Conservation (phyloP, 805 yeast genomes). For the Ogataea trehalophila region DNA sequence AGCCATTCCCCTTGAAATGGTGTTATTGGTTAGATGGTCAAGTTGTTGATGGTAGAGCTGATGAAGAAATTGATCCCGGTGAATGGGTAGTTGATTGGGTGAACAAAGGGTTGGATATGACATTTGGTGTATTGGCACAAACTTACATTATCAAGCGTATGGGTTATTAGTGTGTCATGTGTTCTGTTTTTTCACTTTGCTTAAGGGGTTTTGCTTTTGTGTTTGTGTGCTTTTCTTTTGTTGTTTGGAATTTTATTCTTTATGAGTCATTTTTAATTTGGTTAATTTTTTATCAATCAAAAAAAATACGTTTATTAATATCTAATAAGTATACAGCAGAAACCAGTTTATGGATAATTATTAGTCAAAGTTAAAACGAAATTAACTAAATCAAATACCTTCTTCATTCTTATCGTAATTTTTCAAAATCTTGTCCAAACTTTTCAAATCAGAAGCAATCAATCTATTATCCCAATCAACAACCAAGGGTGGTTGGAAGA, state of each 20-base stretch:
- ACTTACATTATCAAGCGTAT: conserved; percentile 86
- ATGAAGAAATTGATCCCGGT: conserved; percentile 55
- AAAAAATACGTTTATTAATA: no score
- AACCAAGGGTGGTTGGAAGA: conserved; percentile 42
- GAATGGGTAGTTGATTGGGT: conserved; percentile 82
- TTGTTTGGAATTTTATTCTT: not conserved
- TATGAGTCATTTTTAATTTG: not conserved
- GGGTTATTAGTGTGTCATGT: conserved; percentile 45
- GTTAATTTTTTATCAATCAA: not conserved
- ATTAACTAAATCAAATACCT: conserved; percentile 3
- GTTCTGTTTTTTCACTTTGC: conserved; percentile 1
- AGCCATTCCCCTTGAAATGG: conserved; percentile 89
- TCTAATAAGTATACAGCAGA: no score
- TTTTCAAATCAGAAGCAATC: conserved; percentile 45
- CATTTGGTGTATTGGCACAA: conserved; percentile 86
- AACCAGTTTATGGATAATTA: no score
- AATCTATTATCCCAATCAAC: conserved; percentile 60
- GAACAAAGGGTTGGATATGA: conserved; percentile 68
- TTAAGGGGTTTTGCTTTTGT: not conserved
- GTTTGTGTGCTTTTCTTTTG: not conserved
- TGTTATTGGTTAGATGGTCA: conserved; percentile 78
- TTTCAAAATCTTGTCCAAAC: conserved; percentile 40
- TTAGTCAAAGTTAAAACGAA: not conserved
- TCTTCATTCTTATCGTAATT: conserved; percentile 28
- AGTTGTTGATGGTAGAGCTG: conserved; percentile 15